A percentile compares a stretch with the other conserved stretches of the same genome.
phyloP scores from a whole-genome alignment of 371 early-diverging fungal genomes.

The Batrachochytrium dendrobatidis region DNA sequence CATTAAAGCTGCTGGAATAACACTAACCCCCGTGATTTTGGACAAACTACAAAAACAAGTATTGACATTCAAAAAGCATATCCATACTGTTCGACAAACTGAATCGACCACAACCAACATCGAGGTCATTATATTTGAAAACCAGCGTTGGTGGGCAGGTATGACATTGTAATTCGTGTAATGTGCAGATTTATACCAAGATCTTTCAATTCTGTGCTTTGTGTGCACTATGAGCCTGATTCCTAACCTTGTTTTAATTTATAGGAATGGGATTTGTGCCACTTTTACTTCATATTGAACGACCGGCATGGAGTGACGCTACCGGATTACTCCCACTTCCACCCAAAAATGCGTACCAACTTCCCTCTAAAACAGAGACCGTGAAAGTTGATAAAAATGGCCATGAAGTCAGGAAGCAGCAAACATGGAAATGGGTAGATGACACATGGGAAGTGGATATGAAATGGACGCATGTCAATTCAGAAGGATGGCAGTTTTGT shows the following conservation, averaged over 20 bases:
- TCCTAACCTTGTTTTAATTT: too few species aligned
- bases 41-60: slow-evolving; percentile 20
- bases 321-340: slow-evolving; percentile 24
- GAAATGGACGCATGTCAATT: slow-evolving; percentile 28
- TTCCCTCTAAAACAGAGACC: slow-evolving; percentile 9
- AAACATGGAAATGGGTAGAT: neutral
- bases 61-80: slow-evolving; percentile 22
- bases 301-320: slow-evolving; percentile 40
- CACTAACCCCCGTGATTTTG: slow-evolving; percentile 29
- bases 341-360: slow-evolving; percentile 28
- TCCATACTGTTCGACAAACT: slow-evolving; percentile 14
- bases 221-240: too few species aligned
- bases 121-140: slow-evolving; percentile 34
- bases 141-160: slow-evolving; percentile 50
- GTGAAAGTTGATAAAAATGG: neutral
- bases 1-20: slow-evolving; percentile 28
- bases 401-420: neutral
- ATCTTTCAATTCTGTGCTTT: neutral
- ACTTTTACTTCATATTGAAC: slow-evolving; percentile 33
- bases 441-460: slow-evolving; percentile 32
- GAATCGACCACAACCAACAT: slow-evolving; percentile 12
- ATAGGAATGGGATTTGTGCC: slow-evolving; percentile 42
- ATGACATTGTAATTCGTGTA: slow-evolving; percentile 7
- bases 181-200: neutral
- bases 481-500: slow-evolving; percentile 40